These are phyloP conservation scores for Calonectria pteridis DNA, from an alignment of 2,329 filamentous ascomycete species.

Conservation along the genomic window DNA sequence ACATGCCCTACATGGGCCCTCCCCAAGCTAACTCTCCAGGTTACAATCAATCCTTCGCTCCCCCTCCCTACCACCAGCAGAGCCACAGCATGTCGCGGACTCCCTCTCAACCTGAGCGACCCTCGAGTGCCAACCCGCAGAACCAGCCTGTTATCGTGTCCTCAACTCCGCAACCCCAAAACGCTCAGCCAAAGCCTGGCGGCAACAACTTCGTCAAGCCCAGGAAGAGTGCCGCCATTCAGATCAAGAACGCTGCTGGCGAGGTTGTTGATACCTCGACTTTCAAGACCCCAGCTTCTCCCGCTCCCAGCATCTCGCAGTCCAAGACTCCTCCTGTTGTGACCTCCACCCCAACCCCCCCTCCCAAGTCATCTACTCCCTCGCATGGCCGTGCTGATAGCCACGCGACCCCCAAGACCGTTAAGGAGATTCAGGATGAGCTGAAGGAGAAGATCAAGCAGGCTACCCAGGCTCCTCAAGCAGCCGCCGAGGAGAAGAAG, in stretches of 20 bases:
- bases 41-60: constrained; percentile 62
- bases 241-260: constrained; percentile 86
- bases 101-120: constrained; percentile 80
- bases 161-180: constrained; percentile 73
- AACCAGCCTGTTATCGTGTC: constrained; percentile 71
- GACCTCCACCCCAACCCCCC: constrained; percentile 82
- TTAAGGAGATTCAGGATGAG: constrained; percentile 86
- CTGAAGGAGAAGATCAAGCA: constrained; percentile 83
- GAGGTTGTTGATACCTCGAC: constrained; percentile 79
- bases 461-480: constrained; percentile 58
- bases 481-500: constrained; percentile 49
- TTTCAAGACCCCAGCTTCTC: constrained; percentile 69
- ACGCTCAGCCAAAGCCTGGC: constrained; percentile 66
- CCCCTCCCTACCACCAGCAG: constrained; percentile 60
- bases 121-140: constrained; percentile 74
- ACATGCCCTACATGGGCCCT: constrained; percentile 63
- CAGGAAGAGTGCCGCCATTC: constrained; percentile 79
- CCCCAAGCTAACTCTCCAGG: constrained; percentile 61
- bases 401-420: constrained; percentile 74
- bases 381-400: constrained; percentile 80
- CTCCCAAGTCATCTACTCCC: constrained; percentile 79
- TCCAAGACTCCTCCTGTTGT: constrained; percentile 78
- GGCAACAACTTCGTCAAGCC: constrained; percentile 63
- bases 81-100: constrained; percentile 85
- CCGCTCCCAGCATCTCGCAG: constrained; percentile 65